Conservation (phyloP, 192 early-diverging fungal species). For the Entomortierella parvispora region DNA sequence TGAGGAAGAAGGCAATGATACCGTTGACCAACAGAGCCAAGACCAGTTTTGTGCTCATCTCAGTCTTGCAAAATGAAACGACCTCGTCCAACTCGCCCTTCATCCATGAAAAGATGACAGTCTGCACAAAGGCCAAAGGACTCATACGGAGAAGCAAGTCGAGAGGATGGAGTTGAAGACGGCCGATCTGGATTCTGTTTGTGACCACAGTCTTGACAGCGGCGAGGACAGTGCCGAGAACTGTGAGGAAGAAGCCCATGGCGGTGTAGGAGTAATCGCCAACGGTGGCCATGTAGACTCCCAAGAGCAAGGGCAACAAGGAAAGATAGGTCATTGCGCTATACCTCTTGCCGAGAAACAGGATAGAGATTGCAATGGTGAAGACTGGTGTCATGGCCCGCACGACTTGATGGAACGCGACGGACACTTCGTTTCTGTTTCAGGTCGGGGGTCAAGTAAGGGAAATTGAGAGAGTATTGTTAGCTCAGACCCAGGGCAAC, state of each 20-base stretch:
- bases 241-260: slow-evolving; percentile 80
- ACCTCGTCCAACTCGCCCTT: slow-evolving; percentile 72
- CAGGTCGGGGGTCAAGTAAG: neutral
- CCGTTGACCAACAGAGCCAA: slow-evolving; percentile 79
- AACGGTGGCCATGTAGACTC: slow-evolving; percentile 86
- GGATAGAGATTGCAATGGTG: slow-evolving; percentile 72
- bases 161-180: slow-evolving; percentile 81
- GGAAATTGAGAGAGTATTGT: neutral
- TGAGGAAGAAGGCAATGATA: slow-evolving; percentile 85
- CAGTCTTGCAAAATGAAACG: slow-evolving; percentile 48
- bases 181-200: slow-evolving; percentile 82
- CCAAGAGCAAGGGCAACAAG: slow-evolving; percentile 71
- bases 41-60: slow-evolving; percentile 54
- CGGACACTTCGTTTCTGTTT: slow-evolving; percentile 43
- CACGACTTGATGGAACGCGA: slow-evolving; percentile 83
- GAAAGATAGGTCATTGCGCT: slow-evolving; percentile 67
- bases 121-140: slow-evolving; percentile 81
- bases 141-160: slow-evolving; percentile 85
- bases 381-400: slow-evolving; percentile 88
- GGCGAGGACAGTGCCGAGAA: slow-evolving; percentile 81
- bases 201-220: slow-evolving; percentile 88
- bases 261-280: slow-evolving; percentile 81
- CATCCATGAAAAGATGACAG: slow-evolving; percentile 66
- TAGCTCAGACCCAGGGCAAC: neutral
- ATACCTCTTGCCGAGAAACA: slow-evolving; percentile 67